Conservation (phyloP, 768 basidiomycete genomes). For the Mycena amicta region DNA sequence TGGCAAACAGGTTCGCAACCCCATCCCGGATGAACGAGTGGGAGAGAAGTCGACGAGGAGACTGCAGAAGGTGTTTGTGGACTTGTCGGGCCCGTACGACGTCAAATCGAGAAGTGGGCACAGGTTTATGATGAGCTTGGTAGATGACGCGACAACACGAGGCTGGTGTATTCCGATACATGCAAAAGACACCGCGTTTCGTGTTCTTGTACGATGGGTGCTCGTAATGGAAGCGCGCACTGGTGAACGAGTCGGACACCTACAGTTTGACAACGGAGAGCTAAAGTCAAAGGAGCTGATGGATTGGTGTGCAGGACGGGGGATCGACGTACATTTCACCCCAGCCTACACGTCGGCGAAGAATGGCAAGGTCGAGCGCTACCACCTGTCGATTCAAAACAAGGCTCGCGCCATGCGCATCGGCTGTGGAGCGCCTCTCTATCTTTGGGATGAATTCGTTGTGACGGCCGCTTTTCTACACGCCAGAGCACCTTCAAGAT, state of each 20-base stretch:
- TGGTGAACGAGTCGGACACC: neutral
- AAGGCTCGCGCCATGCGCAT: conserved; percentile 10
- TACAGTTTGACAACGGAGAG: neutral
- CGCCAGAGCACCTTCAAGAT: conserved; percentile 16
- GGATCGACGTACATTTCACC: neutral
- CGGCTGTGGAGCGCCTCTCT: conserved; percentile 5
- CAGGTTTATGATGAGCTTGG: neutral
- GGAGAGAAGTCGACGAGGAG: neutral
- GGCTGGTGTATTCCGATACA: neutral
- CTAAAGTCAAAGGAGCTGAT: neutral
- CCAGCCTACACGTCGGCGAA: neutral
- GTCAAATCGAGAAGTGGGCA: neutral
- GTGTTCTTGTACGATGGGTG: neutral
- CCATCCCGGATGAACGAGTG: neutral
- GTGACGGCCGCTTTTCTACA: conserved; percentile 21
- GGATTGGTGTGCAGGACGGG: neutral
- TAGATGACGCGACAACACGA: neutral
- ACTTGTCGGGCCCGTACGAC: neutral
- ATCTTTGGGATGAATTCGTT: conserved; percentile 25
- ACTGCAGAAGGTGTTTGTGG: neutral
- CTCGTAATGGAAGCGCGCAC: neutral
- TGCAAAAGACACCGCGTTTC: neutral
- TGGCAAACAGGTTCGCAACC: neutral
- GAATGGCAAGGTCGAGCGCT: neutral
- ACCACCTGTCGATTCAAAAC: neutral